Conservation (phyloP, 2,329 filamentous ascomycete genomes). For the Trichoderma sp. region DNA sequence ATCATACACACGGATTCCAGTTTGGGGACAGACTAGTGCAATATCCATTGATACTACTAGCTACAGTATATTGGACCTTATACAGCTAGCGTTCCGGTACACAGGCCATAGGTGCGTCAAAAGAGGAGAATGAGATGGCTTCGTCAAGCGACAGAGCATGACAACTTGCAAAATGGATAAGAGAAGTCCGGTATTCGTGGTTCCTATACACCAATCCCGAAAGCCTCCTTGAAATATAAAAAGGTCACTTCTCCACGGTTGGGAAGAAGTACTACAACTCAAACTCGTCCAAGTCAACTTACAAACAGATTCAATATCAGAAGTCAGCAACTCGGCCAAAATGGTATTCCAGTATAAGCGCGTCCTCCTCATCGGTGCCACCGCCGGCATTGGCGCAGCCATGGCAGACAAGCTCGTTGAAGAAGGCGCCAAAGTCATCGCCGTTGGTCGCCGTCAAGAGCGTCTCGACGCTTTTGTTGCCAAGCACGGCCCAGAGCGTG, state of each 20-base stretch:
- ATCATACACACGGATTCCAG: neutral
- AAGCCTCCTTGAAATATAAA: neutral
- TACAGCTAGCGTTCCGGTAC: neutral
- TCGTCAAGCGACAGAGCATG: neutral
- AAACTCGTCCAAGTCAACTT: neutral
- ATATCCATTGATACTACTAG: neutral
- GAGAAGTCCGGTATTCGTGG: neutral
- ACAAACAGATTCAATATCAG: neutral
- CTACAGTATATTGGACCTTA: neutral
- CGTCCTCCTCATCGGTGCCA: conserved; percentile 52
- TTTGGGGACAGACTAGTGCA: too few relatives aligned
- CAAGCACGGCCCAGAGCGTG: conserved; percentile 48
- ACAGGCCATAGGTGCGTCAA: neutral
- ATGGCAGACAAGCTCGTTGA: conserved; percentile 45
- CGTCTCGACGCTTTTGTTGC: conserved; percentile 52
- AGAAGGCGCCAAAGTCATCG: conserved; percentile 50
- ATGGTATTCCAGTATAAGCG: conserved; percentile 61
- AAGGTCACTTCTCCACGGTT: neutral
- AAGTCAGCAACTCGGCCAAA: conserved; percentile 10
- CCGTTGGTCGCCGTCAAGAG: conserved; percentile 53
- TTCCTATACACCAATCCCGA: neutral
- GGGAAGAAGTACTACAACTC: neutral
- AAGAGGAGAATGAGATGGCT: neutral
- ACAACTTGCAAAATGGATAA: neutral
- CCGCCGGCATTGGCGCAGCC: conserved; percentile 34